Base-by-base conservation (phyloP, 176 grass and related monocot species). In the Coix lacrymajobi region DNA sequence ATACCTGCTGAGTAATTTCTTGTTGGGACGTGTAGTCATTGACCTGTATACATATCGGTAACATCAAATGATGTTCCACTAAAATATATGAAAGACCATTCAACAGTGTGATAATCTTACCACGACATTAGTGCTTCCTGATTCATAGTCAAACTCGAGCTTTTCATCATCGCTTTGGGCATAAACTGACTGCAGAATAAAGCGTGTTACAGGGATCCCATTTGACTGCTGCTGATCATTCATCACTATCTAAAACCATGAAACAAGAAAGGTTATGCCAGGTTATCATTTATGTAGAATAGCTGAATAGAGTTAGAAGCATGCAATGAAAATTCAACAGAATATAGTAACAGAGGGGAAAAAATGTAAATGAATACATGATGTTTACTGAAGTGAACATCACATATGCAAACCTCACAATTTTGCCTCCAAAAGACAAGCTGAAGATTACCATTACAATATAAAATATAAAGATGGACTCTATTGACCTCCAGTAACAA, bases 61-160 rank as follows among this genome's bases (percentile, higher is more conserved):
- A 66, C 16, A 63, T 90, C 66, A 85, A 82, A 76, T 44, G 67
- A 56, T 39, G 48, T 72, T 40, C 49, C 31, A 22, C 41, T 37
- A 65, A 68, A 84, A 65, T 69, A 79, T 40, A 83, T 40, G 9
- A 34, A 85, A 46, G 20, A 76, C 9, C 9, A 79, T 85, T 81
- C 29, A 84, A 48, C 43, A 71, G 12, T 41, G 57, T 32, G 66
- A 44, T 56, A 54, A 41, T 49, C 77, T 48, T 84, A 98, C 96
- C 87, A 93, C 72, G 66, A 98, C 95, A 88, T 86, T 98, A 43
- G 90, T 93, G 85, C 73, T 98, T 78, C 96, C 96, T 57, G 96
- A 98, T 93, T 98, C 96, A 81, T 98, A 98, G 83, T 95, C 89
- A 91, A 98, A 98, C 77, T 98, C 96, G 39, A 98, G 90, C 57